Percentiles rank a stretch among this genome's conserved stretches.
Evolutionary conservation across 768 basidiomycete genomes (phyloP).

Genomic region (Crucibulum laeve): DNA sequence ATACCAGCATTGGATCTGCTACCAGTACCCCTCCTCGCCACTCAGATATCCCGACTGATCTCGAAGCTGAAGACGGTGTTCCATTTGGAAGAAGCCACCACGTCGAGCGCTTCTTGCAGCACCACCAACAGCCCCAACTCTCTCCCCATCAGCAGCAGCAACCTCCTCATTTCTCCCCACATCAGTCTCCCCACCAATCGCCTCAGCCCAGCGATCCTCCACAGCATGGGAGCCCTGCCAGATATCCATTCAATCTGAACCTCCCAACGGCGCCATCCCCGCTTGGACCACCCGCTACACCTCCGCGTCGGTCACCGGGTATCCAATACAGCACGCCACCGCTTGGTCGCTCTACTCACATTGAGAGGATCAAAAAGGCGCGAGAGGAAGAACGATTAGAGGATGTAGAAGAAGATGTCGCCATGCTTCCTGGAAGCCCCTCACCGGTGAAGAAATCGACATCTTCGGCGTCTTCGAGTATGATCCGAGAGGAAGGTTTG

Average conservation of each 20-base stretch:
- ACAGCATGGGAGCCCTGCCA: constrained; percentile 10
- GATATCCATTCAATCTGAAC: constrained; percentile 21
- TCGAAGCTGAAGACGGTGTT: constrained; percentile 62
- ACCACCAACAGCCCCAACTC: constrained; percentile 30
- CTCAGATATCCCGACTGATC: constrained; percentile 41
- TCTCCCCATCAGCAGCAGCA: constrained; percentile 30
- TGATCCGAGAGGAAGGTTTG: constrained; percentile 18
- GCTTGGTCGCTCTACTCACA: constrained; percentile 29
- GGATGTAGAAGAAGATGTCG: constrained; percentile 22
- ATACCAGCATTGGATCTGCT: constrained; percentile 15
- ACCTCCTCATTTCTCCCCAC: constrained; percentile 21
- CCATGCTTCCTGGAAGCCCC: constrained; percentile 28
- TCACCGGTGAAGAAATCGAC: constrained; percentile 28
- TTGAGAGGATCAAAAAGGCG: constrained; percentile 23
- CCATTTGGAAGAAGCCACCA: constrained; percentile 65
- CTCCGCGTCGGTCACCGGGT: constrained; percentile 26
- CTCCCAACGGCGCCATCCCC: constrained; percentile 28
- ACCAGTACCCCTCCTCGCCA: constrained; percentile 41
- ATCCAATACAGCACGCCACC: constrained; percentile 31
- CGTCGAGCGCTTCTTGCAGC: constrained; percentile 44
- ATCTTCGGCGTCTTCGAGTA: not conserved
- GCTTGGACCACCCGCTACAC: constrained; percentile 27
- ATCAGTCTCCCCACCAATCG: constrained; percentile 7
- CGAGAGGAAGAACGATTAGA: constrained; percentile 22
- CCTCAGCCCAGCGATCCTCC: constrained; percentile 14